Conservation (phyloP, 805 yeast genomes). For the Candida qinlingensis region DNA sequence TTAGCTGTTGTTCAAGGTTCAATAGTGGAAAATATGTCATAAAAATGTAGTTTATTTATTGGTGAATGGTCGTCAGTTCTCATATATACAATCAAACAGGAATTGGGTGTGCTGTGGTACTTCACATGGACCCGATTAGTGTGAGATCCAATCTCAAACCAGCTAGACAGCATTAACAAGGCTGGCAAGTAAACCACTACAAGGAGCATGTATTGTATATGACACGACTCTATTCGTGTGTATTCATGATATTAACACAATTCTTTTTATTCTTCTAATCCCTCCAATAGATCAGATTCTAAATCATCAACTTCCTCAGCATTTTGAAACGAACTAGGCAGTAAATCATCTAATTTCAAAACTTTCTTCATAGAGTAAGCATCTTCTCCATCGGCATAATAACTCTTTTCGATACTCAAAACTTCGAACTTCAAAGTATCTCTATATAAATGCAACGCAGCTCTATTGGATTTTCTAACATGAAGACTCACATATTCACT, state of each 20-base stretch:
- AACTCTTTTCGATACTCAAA: slow-evolving; percentile 74
- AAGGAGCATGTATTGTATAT: no score
- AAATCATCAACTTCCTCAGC: slow-evolving; percentile 52
- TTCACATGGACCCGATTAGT: no score
- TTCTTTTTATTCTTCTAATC: slow-evolving; percentile 14
- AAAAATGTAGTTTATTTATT: no score
- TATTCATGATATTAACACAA: background rate
- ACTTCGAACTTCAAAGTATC: slow-evolving; percentile 84
- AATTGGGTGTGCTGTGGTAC: no score
- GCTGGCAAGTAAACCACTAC: no score
- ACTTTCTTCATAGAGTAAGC: slow-evolving; percentile 90
- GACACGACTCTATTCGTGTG: background rate
- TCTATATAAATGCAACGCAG: slow-evolving; percentile 87
- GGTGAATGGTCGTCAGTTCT: no score
- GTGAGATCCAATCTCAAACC: no score
- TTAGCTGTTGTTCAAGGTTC: no score
- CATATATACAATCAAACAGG: no score
- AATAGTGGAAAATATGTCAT: no score
- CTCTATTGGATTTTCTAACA: slow-evolving; percentile 88
- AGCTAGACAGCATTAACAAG: no score
- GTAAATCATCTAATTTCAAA: slow-evolving; percentile 52
- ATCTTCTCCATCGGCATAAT: slow-evolving; percentile 96
- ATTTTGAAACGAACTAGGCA: slow-evolving; percentile 52
- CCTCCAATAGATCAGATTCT: slow-evolving; percentile 39
- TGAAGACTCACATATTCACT: slow-evolving; percentile 86